Conservation (phyloP, 1,139 yeast genomes). For the Kodamaea sp. region DNA sequence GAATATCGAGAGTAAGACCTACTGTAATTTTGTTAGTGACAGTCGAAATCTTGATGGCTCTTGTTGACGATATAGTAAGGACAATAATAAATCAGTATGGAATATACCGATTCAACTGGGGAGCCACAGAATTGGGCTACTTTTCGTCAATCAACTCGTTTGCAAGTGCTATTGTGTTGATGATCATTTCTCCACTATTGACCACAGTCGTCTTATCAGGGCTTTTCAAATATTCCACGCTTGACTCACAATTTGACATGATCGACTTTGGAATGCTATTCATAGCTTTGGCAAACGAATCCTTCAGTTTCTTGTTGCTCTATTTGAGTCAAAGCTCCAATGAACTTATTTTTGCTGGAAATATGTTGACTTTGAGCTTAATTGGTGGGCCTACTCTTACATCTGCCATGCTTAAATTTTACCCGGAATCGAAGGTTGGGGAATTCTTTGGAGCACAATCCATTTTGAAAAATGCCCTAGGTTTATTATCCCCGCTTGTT, state of each 20-base stretch:
- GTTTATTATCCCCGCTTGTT: conserved; percentile 40
- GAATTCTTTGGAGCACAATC: conserved; percentile 57
- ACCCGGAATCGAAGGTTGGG: conserved; percentile 47
- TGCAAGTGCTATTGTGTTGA: conserved; percentile 36
- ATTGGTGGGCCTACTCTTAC: conserved; percentile 48
- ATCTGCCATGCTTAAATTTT: conserved; percentile 52
- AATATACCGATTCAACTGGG: conserved; percentile 60
- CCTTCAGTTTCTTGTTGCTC: conserved; percentile 38
- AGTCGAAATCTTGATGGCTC: conserved; percentile 31
- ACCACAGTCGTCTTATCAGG: conserved; percentile 28
- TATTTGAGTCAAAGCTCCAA: conserved; percentile 9
- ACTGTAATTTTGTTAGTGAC: conserved; percentile 46
- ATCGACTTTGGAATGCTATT: conserved; percentile 28
- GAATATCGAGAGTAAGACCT: conserved; percentile 21
- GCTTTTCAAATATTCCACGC: conserved; percentile 28
- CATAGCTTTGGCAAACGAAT: conserved; percentile 37
- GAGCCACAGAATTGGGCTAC: conserved; percentile 57
- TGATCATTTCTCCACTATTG: conserved; percentile 36
- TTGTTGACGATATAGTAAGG: conserved; percentile 8
- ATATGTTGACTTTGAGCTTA: conserved; percentile 50
- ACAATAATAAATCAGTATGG: conserved; percentile 48
- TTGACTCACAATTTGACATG: conserved; percentile 49
- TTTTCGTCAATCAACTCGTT: conserved; percentile 57
- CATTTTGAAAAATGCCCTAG: conserved; percentile 39
- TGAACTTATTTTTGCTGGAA: conserved; percentile 9